Evolutionary conservation across 495 filamentous ascomycete species (phyloP).

Genomic region (Hypomontagnella monticulosa): DNA sequence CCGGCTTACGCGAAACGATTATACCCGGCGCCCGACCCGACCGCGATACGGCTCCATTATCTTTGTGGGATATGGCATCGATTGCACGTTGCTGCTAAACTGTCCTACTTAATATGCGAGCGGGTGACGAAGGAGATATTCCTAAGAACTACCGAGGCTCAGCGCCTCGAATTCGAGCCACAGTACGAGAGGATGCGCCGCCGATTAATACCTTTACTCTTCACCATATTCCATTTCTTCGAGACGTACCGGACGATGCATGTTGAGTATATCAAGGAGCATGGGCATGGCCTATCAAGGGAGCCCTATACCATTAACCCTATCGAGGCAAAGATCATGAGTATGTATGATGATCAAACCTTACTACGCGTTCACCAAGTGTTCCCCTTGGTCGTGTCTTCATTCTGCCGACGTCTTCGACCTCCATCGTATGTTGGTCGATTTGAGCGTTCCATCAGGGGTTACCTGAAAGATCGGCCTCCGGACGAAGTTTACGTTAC

Average conservation of each 20-base stretch:
- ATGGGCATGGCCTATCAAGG: constrained; percentile 51
- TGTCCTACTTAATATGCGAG: constrained; percentile 63
- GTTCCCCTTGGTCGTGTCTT: constrained; percentile 65
- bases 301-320: constrained; percentile 60
- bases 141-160: constrained; percentile 58
- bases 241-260: constrained; percentile 66
- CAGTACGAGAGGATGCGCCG: constrained; percentile 66
- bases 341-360: constrained; percentile 65
- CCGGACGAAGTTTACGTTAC: constrained; percentile 65
- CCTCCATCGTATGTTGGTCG: constrained; percentile 66
- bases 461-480: constrained; percentile 64
- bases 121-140: constrained; percentile 68
- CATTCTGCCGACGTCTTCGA: constrained; percentile 63
- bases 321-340: constrained; percentile 64
- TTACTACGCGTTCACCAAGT: constrained; percentile 64
- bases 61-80: constrained; percentile 68
- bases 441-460: constrained; percentile 64
- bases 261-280: constrained; percentile 58
- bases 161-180: constrained; percentile 59
- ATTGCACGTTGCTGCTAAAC: constrained; percentile 63
- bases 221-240: constrained; percentile 68
- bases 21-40: constrained; percentile 57
- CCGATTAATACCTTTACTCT: constrained; percentile 63
- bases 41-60: constrained; percentile 61
- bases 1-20: constrained; percentile 62